phyloP scores from a whole-genome alignment of 371 early-diverging fungal genomes.

The Lichtheimia corymbifera region DNA sequence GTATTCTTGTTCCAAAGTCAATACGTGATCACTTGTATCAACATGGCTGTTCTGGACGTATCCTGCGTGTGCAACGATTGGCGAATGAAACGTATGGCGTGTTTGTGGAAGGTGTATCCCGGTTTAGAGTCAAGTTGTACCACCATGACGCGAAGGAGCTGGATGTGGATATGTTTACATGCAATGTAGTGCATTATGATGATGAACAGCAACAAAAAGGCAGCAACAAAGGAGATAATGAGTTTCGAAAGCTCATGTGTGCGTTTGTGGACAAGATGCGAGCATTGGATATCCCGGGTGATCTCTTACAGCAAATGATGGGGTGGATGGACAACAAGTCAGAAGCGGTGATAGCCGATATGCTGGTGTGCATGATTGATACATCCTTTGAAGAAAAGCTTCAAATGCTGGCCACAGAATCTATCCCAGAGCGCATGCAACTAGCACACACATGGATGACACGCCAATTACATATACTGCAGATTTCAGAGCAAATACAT shows the following conservation, averaged over 20 bases:
- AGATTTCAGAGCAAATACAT: slow-evolving; percentile 77
- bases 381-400: slow-evolving; percentile 74
- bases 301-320: slow-evolving; percentile 61
- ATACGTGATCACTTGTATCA: slow-evolving; percentile 19
- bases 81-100: slow-evolving; percentile 40
- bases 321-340: slow-evolving; percentile 65
- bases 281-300: slow-evolving; percentile 67
- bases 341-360: slow-evolving; percentile 66
- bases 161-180: not conserved
- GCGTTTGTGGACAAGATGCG: slow-evolving; percentile 59
- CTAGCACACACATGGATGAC: slow-evolving; percentile 68
- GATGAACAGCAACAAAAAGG: slow-evolving; percentile 13
- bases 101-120: slow-evolving; percentile 40
- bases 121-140: slow-evolving; percentile 29
- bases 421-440: slow-evolving; percentile 60
- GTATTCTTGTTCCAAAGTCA: slow-evolving; percentile 13
- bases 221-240: slow-evolving; percentile 33
- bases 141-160: not conserved
- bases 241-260: slow-evolving; percentile 58
- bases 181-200: not conserved
- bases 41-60: slow-evolving; percentile 49
- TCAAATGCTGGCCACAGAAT: slow-evolving; percentile 56
- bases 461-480: slow-evolving; percentile 78
- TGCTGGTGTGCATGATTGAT: slow-evolving; percentile 75
- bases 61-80: slow-evolving; percentile 38